Evolutionary conservation across 805 yeast genomes (phyloP).

Genomic region (Cyberlindnera japonica): DNA sequence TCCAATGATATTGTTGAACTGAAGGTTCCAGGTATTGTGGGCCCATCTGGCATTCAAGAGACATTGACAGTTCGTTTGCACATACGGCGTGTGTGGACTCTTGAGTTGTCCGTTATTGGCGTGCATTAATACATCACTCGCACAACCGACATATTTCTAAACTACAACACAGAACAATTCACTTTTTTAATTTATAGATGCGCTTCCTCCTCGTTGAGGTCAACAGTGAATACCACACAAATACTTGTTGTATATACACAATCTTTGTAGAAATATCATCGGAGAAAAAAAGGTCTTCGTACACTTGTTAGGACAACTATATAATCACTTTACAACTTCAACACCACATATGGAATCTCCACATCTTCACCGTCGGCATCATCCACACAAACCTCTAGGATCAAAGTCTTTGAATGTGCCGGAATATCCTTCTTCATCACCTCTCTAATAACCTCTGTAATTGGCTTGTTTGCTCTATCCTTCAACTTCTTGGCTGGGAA

Average conservation of each 20-base stretch:
- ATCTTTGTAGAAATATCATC: no score
- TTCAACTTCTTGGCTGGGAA: constrained; percentile 87
- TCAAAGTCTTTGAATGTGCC: constrained; percentile 66
- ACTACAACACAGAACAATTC: no score
- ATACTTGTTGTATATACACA: no score
- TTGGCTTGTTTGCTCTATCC: constrained; percentile 64
- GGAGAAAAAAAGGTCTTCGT: no score
- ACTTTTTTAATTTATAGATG: no score
- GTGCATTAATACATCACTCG: constrained; percentile 51
- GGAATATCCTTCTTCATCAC: constrained; percentile 84
- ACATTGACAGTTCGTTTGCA: constrained; percentile 63
- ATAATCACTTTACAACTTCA: no score
- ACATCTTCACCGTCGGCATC: constrained; percentile 93
- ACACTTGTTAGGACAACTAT: no score
- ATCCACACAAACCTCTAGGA: constrained; percentile 89
- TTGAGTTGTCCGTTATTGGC: constrained; percentile 87
- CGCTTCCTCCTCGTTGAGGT: no score
- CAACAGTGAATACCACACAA: no score
- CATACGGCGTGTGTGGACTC: constrained; percentile 93
- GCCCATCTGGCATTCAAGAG: constrained; percentile 29
- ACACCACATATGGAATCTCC: constrained; percentile 94
- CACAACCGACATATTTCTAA: no score
- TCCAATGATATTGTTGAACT: constrained; percentile 53
- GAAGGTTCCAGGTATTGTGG: constrained; percentile 32
- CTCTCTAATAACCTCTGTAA: constrained; percentile 75